Conservation (phyloP, 2,329 filamentous ascomycete species). For the Neopestalotiopsis rosae region DNA sequence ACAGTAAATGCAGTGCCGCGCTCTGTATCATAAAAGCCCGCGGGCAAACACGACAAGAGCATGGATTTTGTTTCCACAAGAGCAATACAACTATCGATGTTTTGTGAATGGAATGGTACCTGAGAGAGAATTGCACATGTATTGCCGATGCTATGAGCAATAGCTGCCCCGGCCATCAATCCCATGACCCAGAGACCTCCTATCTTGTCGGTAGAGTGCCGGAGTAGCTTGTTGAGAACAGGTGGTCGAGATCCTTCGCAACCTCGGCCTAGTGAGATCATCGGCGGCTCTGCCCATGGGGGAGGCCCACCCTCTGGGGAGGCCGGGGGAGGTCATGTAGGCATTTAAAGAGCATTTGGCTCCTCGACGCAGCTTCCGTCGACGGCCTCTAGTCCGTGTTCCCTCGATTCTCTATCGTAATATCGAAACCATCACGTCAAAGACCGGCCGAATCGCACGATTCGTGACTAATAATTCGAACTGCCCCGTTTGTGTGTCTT, state of each 20-base stretch:
- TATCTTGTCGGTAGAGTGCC: neutral
- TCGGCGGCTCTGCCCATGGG: constrained; percentile 10
- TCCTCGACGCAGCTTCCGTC: constrained; percentile 6
- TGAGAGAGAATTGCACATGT: neutral
- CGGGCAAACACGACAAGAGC: neutral
- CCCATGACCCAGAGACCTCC: neutral
- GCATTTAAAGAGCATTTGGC: constrained; percentile 15
- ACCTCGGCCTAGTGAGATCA: constrained; percentile 18
- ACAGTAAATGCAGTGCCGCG: neutral
- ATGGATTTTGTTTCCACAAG: neutral
- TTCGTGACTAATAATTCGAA: neutral
- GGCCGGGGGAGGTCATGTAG: constrained; percentile 9
- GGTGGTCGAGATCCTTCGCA: neutral
- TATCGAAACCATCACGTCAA: constrained; percentile 7
- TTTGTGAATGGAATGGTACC: neutral
- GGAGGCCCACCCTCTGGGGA: constrained; percentile 8
- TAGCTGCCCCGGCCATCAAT: neutral
- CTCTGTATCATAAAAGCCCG: neutral
- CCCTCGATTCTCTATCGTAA: constrained; percentile 2
- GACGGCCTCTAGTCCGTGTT: constrained; percentile 8
- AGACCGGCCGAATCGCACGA: neutral
- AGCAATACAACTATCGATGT: neutral
- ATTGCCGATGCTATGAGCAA: neutral
- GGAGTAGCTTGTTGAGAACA: neutral
- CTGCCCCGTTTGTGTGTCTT: neutral